A percentile compares a stretch with the other conserved stretches of the same genome.
These are phyloP conservation scores for Haematococcus lacustris DNA, from an alignment of 139 green algal genomes.

Conservation along the genomic window DNA sequence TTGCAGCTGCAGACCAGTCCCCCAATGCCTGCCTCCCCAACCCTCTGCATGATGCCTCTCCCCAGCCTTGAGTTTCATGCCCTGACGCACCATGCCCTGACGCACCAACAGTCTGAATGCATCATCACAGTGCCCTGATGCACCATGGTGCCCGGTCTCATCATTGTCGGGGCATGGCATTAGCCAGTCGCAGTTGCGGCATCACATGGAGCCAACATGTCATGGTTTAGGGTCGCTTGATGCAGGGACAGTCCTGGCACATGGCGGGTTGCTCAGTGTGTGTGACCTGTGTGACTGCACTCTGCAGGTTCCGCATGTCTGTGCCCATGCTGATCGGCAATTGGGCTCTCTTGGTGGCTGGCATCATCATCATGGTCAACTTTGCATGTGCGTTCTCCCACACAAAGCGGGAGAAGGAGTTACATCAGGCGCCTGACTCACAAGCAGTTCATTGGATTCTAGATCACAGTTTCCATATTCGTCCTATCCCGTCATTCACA, in stretches of 20 bases:
- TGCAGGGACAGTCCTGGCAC: no score
- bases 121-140: no score
- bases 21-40: neutral
- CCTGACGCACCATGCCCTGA: no score
- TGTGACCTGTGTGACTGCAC: neutral
- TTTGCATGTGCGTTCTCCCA: slow-evolving; percentile 21
- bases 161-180: neutral
- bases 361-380: slow-evolving; percentile 12
- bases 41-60: neutral
- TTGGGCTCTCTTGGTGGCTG: slow-evolving; percentile 10
- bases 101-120: no score
- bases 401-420: slow-evolving; percentile 25
- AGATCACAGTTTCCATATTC: neutral
- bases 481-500: neutral
- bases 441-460: slow-evolving; percentile 16
- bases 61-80: no score
- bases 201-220: neutral
- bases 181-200: no score
- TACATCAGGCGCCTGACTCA: slow-evolving; percentile 7
- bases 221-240: neutral
- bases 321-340: slow-evolving; percentile 8
- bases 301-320: no score
- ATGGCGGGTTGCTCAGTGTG: neutral
- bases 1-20: neutral
- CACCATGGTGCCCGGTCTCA: no score